Evolutionary conservation across 73 alveolate species (phyloP).

Genomic region (Breviolum minutum): DNA sequence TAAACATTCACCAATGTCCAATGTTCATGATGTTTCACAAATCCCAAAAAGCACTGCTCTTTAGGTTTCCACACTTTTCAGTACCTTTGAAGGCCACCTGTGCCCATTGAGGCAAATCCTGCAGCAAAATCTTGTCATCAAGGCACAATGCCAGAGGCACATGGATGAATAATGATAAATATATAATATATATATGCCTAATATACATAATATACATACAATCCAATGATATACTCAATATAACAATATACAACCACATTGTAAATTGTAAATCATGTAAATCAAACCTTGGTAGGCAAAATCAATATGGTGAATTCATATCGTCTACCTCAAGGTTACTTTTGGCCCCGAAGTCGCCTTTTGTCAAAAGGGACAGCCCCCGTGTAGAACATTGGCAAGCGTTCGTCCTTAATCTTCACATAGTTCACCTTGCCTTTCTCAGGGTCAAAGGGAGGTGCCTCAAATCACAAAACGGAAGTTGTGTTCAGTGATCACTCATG

Average conservation of each 20-base stretch:
- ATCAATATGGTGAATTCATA: too few relatives aligned
- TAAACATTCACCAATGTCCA: not conserved
- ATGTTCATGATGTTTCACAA: not conserved
- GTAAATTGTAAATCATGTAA: too few relatives aligned
- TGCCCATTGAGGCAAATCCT: conserved; percentile 98
- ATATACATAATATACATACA: not conserved
- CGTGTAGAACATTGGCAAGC: too few relatives aligned
- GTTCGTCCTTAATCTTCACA: conserved; percentile 73
- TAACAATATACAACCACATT: not conserved
- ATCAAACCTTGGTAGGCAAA: too few relatives aligned
- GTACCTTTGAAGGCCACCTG: conserved; percentile 97
- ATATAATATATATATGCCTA: not conserved
- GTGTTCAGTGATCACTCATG: too few relatives aligned
- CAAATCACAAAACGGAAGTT: too few relatives aligned
- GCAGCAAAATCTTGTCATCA: not conserved
- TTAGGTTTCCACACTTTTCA: not conserved
- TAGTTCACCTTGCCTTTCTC: conserved; percentile 62
- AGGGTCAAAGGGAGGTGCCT: conserved; percentile 85
- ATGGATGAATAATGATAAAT: too few relatives aligned
- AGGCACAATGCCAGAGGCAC: too few relatives aligned
- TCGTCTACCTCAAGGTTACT: too few relatives aligned
- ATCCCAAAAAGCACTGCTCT: too few relatives aligned
- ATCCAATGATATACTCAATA: not conserved
- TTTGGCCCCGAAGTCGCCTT: too few relatives aligned
- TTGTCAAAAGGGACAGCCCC: too few relatives aligned